Evolutionary conservation across 148 eudicot species (phyloP), one percentile per base, ranked within the genome.

Genomic region (Amaranthus hypochondriacus): DNA sequence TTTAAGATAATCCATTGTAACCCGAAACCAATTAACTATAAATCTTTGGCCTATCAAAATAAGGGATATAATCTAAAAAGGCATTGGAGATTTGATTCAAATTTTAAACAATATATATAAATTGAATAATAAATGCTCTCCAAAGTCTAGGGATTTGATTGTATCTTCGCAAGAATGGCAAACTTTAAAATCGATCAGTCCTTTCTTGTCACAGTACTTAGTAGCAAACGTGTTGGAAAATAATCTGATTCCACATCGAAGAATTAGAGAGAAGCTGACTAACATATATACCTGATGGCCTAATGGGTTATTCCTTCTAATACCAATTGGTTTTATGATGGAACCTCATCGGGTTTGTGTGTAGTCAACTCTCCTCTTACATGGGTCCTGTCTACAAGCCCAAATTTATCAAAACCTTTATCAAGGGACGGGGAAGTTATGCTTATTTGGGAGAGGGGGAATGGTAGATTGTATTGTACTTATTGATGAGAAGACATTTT

Each of bases 101-200:
- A 79, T 74, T 79, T 74, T 5, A n/a, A 78, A 73, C 50, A 48
- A 10, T 51, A 5, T 50, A 8, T 54, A 44, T 66, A 66, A 50
- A 50, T 71, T 42, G n/a, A 52, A 48, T 60, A 73, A 61, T 73
- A 74, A 74, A 74, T 79, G 66, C 21, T 39, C 53, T 51, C 77
- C 67, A 59, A 67, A 56, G 61, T 73, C 44, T 66, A 59, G 43
- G 68, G 46, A 72, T 42, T 58, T 6, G 53, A 8, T 49, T 66
- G 60, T 51, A 56, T 58, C 44, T 43, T 8, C 43, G 59, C 28
- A 61, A 54, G 7, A 79, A 5, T 39, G 81, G 43, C 48, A 54
- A 73, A 61, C 48, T 4, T 50, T 42, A 4, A 49, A 44, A 51
- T 11, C 9, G n/a, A 55, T 15, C 39, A 28, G 15, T 49, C 13